phyloP scores from a whole-genome alignment of 108 stramenopile genomes.

The Schizochytrium sp. region DNA sequence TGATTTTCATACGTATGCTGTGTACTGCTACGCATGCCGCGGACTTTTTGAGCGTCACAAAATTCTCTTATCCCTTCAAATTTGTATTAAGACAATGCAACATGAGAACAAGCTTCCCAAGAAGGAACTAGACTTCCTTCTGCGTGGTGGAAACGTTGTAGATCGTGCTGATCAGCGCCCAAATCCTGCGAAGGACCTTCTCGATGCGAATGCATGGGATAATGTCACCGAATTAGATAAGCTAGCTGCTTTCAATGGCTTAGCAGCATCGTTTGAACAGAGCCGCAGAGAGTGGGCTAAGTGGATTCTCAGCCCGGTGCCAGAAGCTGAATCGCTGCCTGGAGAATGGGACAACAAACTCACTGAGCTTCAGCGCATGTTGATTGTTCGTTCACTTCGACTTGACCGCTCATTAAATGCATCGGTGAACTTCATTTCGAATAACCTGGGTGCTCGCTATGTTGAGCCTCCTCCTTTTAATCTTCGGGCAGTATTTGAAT shows the following conservation, averaged over 20 bases:
- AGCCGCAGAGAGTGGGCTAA: slow-evolving; percentile 74
- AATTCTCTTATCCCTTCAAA: slow-evolving; percentile 76
- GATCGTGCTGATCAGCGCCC: slow-evolving; percentile 73
- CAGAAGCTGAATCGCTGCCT: slow-evolving; percentile 75
- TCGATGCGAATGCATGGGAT: slow-evolving; percentile 78
- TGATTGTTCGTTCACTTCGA: slow-evolving; percentile 74
- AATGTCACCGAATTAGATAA: slow-evolving; percentile 78
- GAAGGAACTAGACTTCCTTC: slow-evolving; percentile 78
- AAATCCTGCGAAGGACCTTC: slow-evolving; percentile 73
- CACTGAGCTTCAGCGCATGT: slow-evolving; percentile 77
- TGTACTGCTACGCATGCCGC: slow-evolving; percentile 80
- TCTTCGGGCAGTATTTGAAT: slow-evolving; percentile 68
- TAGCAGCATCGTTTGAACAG: slow-evolving; percentile 76
- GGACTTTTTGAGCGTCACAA: slow-evolving; percentile 81
- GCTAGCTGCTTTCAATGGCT: slow-evolving; percentile 71
- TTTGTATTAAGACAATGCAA: slow-evolving; percentile 76
- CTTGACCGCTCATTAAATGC: slow-evolving; percentile 75
- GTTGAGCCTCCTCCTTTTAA: slow-evolving; percentile 77
- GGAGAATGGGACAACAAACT: slow-evolving; percentile 77
- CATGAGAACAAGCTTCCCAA: slow-evolving; percentile 72
- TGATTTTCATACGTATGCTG: slow-evolving; percentile 73
- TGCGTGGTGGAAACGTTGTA: slow-evolving; percentile 75
- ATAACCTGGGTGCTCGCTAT: slow-evolving; percentile 75
- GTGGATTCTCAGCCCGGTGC: slow-evolving; percentile 74
- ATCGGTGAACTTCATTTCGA: slow-evolving; percentile 71